Evolutionary conservation across 371 early-diverging fungal species (phyloP).

Genomic region (Rhizopus microsporus): DNA sequence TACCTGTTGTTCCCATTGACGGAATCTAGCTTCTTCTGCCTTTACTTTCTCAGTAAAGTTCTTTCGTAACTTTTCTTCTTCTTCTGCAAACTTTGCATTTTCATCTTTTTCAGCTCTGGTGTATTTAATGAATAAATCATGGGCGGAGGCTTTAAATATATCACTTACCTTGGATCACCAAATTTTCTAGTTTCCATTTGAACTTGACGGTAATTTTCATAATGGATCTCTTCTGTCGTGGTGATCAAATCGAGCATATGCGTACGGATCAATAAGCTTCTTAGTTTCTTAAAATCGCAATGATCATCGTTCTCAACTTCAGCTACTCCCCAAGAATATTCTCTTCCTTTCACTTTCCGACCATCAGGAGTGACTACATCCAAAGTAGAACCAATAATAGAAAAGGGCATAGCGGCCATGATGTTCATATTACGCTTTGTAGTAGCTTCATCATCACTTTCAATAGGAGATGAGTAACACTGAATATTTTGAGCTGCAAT

Average conservation of each 20-base stretch:
- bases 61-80: constrained; percentile 91
- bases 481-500: constrained; percentile 77
- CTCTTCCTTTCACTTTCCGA: constrained; percentile 80
- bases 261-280: constrained; percentile 89
- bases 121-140: neutral
- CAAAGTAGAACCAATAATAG: constrained; percentile 89
- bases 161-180: constrained; percentile 70
- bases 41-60: constrained; percentile 95
- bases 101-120: constrained; percentile 63
- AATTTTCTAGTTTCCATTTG: constrained; percentile 84
- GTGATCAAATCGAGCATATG: constrained; percentile 94
- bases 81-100: constrained; percentile 84
- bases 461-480: constrained; percentile 76
- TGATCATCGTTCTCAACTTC: constrained; percentile 91
- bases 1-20: constrained; percentile 96
- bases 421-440: constrained; percentile 84
- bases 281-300: constrained; percentile 93
- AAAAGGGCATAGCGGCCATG: constrained; percentile 90
- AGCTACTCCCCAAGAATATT: constrained; percentile 94
- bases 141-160: neutral
- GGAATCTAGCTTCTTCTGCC: constrained; percentile 92
- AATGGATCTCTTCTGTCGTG: constrained; percentile 89
- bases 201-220: constrained; percentile 83
- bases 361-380: constrained; percentile 80
- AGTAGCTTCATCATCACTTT: constrained; percentile 85